These are phyloP conservation scores for Hammondia hammondi DNA, from an alignment of 169 alveolate genomes.

Conservation along the genomic window DNA sequence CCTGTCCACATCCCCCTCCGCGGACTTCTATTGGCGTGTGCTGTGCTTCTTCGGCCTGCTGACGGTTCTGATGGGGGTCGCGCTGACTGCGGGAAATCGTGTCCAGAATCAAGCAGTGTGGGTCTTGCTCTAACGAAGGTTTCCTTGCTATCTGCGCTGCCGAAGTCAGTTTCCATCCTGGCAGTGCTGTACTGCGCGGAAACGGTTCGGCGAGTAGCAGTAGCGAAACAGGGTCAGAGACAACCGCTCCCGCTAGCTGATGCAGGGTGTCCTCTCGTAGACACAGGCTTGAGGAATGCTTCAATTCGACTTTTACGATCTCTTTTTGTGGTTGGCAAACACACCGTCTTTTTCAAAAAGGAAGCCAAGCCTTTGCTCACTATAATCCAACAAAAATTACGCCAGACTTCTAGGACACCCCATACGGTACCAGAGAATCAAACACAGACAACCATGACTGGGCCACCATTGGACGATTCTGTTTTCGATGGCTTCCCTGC, in stretches of 20 bases:
- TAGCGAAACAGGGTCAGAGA: not conserved
- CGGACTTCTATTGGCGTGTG: not conserved
- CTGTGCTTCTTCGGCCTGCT: not conserved
- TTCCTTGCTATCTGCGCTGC: not conserved
- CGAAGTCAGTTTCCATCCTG: not conserved
- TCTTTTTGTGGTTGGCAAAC: not conserved
- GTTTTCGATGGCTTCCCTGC: not conserved
- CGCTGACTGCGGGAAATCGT: not conserved
- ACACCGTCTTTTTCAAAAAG: not conserved
- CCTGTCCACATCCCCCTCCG: not conserved
- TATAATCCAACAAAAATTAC: not conserved
- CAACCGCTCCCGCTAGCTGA: not conserved
- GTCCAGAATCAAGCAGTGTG: not conserved
- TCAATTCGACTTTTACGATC: not conserved
- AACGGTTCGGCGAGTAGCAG: not conserved
- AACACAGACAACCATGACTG: not conserved
- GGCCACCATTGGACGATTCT: not conserved
- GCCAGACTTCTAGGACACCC: not conserved
- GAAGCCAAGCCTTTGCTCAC: constrained; percentile 21
- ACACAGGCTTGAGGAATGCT: not conserved
- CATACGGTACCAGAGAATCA: not conserved
- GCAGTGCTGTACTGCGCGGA: not conserved
- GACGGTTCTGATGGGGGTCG: not conserved
- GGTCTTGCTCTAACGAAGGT: not conserved
- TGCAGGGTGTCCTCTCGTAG: not conserved